These are phyloP conservation scores for Leishmania gerbilli DNA, from an alignment of 208 protist species.

Conservation along the genomic window DNA sequence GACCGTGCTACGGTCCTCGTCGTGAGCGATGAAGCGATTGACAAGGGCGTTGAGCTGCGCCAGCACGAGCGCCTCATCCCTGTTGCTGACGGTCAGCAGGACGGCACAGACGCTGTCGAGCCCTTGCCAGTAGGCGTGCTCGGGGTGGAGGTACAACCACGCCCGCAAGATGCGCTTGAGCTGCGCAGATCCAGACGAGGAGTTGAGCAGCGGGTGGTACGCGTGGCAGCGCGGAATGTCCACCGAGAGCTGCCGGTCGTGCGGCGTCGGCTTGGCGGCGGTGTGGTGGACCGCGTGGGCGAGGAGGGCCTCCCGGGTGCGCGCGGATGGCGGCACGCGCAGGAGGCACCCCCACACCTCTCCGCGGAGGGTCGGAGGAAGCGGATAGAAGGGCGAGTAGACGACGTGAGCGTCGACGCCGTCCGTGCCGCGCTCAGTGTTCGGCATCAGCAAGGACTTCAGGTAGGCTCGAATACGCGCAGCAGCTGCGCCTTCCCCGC, in stretches of 20 bases:
- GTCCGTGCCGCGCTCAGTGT: background rate
- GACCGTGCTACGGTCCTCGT: slow-evolving; percentile 27
- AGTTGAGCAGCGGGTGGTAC: slow-evolving; percentile 89
- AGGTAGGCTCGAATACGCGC: slow-evolving; percentile 5
- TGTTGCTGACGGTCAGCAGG: slow-evolving; percentile 65
- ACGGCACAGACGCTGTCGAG: slow-evolving; percentile 93
- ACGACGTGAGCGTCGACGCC: background rate
- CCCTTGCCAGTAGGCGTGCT: slow-evolving; percentile 91
- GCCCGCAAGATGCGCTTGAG: slow-evolving; percentile 81
- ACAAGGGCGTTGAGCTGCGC: slow-evolving; percentile 83
- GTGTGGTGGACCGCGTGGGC: slow-evolving; percentile 16
- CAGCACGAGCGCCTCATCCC: slow-evolving; percentile 83
- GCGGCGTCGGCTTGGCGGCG: slow-evolving; percentile 19
- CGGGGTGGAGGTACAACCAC: slow-evolving; percentile 64
- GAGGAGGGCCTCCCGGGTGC: slow-evolving; percentile 31
- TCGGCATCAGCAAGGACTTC: background rate
- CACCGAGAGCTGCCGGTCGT: slow-evolving; percentile 91
- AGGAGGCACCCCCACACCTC: slow-evolving; percentile 91
- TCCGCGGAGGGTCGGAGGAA: slow-evolving; percentile 84
- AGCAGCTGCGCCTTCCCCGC: background rate
- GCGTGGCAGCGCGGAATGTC: slow-evolving; percentile 96
- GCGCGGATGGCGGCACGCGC: slow-evolving; percentile 46
- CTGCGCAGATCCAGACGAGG: slow-evolving; percentile 65
- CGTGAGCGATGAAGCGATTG: slow-evolving; percentile 73
- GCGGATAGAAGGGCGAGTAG: slow-evolving; percentile 26